Base-by-base conservation (phyloP, 208 protist species). In the Acanthamoeba castellanii region DNA sequence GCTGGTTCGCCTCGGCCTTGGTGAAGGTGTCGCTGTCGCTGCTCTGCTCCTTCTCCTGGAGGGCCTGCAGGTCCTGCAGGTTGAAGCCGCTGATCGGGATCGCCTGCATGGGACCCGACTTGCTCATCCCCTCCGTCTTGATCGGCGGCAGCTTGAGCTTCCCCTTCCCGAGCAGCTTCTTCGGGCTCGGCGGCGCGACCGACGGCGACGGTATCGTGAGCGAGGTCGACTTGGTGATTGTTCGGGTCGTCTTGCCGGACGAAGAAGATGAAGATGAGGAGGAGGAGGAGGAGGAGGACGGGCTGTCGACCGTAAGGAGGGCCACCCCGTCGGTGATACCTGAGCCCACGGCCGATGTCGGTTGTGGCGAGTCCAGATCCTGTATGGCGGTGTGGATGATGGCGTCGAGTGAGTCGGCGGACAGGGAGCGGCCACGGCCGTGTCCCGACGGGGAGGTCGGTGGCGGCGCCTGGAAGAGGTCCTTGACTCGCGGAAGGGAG, bases 71-170 rank as follows among this genome's bases (percentile, higher is more conserved):
- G 87, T 92, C 87, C 45, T 64, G 70, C 11, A 92, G 87, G n/a
- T 50, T 92, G 87, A 92, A 92, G 52, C 45, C n/a, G 87, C 37
- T 76, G 59, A 92, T 92, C 22, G 87, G 87, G 34, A 92, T 50
- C 11, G 87, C 32, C 66, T 14, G 52, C 0, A 78, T 76, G 25
- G 87, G 59, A 25, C 45, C 81, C 50, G 81, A 88, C 81, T 37
- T 64, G 30, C 81, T 88, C 81, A 64, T 50, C 16, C n/a, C 37
- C 6, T 50, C 85, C 20, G 85, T 92, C n/a, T 72, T 52, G 59
- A 92, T 52, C 32, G 37, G 87, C 14, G 87, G 87, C 18, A 74
- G 87, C 34, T 92, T 92, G 87, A 92, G 37, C 50, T 88, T 88
- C 47, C 50, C 81, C 61, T 92, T 92, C 45, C 37, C 74, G 45